phyloP scores from a whole-genome alignment of 768 basidiomycete species.

The Roridomyces roridus region DNA sequence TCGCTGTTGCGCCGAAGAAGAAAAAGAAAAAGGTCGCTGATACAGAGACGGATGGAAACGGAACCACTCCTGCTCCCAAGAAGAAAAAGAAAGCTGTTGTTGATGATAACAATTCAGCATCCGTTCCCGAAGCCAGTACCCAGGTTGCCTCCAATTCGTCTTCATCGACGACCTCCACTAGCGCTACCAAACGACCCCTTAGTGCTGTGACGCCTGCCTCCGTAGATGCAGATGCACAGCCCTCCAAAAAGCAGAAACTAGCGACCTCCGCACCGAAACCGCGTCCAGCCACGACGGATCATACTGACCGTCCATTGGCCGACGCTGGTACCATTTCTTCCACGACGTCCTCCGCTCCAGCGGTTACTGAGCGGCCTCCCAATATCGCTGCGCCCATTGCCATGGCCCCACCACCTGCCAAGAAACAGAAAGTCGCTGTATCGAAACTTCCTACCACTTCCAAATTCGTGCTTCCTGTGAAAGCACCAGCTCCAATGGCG shows the following conservation, averaged over 20 bases:
- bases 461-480: neutral
- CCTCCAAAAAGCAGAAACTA: neutral
- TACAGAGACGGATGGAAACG: neutral
- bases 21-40: neutral
- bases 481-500: neutral
- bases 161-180: too few relatives aligned
- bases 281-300: slow-evolving; percentile 70
- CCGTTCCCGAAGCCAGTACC: neutral
- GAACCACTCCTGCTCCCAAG: neutral
- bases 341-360: too few relatives aligned
- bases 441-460: neutral
- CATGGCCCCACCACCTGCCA: slow-evolving; percentile 4
- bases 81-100: neutral
- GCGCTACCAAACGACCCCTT: neutral
- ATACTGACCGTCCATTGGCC: too few relatives aligned
- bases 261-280: slow-evolving; percentile 45
- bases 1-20: neutral
- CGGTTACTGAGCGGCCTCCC: too few relatives aligned
- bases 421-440: slow-evolving; percentile 11
- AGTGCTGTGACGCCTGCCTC: too few relatives aligned
- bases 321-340: too few relatives aligned
- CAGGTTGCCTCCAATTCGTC: too few relatives aligned
- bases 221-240: too few relatives aligned
- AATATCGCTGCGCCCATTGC: slow-evolving; percentile 68
- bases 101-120: neutral